Evolutionary conservation across 2,329 filamentous ascomycete species (phyloP).

Genomic region (Nigrospora oryzae): DNA sequence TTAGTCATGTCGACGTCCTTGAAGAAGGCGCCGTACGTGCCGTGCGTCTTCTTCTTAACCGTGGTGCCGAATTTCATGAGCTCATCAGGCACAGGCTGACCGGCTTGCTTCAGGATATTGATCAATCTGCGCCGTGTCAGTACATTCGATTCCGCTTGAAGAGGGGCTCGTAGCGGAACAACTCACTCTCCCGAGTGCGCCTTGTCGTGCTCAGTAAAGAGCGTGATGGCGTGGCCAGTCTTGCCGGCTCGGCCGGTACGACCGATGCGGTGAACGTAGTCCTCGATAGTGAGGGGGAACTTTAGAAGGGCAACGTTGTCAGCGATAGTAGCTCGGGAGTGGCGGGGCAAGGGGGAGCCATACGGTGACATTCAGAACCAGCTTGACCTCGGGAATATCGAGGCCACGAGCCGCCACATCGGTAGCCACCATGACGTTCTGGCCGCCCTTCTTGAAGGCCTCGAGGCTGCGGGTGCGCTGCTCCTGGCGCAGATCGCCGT

Average conservation of each 20-base stretch:
- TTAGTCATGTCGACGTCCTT: constrained; percentile 81
- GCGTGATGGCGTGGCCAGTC: constrained; percentile 72
- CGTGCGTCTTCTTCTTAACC: constrained; percentile 97
- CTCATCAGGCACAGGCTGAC: constrained; percentile 82
- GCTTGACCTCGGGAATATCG: constrained; percentile 58
- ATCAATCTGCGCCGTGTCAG: constrained; percentile 53
- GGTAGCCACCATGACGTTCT: constrained; percentile 83
- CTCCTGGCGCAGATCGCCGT: constrained; percentile 84
- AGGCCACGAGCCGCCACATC: constrained; percentile 72
- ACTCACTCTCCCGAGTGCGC: constrained; percentile 79
- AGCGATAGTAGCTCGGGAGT: constrained; percentile 37
- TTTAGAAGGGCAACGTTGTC: not conserved
- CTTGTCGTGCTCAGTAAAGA: constrained; percentile 96
- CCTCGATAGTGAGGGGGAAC: constrained; percentile 72
- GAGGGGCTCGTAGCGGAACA: not conserved
- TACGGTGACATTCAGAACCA: constrained; percentile 78
- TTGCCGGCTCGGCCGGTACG: constrained; percentile 71
- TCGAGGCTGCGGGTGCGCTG: constrained; percentile 59
- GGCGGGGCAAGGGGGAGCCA: constrained; percentile 13
- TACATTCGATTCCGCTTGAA: not conserved
- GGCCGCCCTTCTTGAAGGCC: constrained; percentile 79
- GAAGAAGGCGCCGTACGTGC: constrained; percentile 91
- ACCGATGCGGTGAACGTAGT: constrained; percentile 70
- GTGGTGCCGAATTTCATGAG: constrained; percentile 94
- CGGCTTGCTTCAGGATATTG: constrained; percentile 90